Evolutionary conservation across 805 yeast species (phyloP), one percentile per base, ranked within the genome.

Genomic region (Monosporozyma siamensis): DNA sequence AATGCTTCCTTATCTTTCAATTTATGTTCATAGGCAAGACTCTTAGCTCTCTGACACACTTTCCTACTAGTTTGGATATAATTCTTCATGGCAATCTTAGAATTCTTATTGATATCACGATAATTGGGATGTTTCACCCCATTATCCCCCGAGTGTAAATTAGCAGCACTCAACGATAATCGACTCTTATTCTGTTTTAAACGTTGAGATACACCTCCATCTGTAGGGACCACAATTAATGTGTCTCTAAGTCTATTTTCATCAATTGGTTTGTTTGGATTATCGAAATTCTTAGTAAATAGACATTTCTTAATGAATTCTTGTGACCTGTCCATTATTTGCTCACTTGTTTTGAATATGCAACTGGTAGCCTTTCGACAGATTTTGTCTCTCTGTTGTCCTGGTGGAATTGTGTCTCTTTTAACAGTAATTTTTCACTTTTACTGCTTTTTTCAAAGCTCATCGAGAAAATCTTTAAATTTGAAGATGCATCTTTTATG

Each of bases 171-270:
- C 23, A 42, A 43, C 20, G 44, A 52, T 23, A 38, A 39, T 40
- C 39, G 49, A 17, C 42, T 52, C 39, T 41, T 54, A 40, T 41
- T 54, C 26, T 45, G 53, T 35, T 52, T 54, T 30, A 58, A 43
- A 35, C 47, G 47, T 4, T 52, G 38, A 8, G 56, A 44, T 3
- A 51, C 31, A 11, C 61, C 61, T 23, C 63, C 64, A 47, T 58
- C 65, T 1, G 70, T 65, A 6, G 71, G 70, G 15, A 56, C 41
- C 6, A 61, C 41, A 8, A 60, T 43, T 20, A 51, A 55, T 34
- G 54, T 64, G 27, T 45, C 64, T 41, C 48, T 62, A 46, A 58
- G 49, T 48, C 61, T 53, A 40, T 48, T 58, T 46, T 61, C 67
- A 29, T 55, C 53, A 15, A 59, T 47, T 1, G 63, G 62, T 43